Evolutionary conservation across 768 basidiomycete genomes (phyloP).

Genomic region (Leucocoprinus sp.): DNA sequence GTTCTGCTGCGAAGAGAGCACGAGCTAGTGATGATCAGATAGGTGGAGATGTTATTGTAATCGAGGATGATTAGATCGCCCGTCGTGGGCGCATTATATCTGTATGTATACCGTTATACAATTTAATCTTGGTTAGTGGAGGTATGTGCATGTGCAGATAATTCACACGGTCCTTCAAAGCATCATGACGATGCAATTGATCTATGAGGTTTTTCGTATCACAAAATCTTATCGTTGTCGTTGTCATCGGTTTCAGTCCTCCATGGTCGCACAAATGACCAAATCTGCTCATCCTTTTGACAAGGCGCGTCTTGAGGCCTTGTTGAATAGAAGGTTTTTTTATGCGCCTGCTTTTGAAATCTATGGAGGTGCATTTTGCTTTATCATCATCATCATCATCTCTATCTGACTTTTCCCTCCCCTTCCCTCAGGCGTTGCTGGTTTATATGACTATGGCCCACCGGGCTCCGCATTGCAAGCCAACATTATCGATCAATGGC

Average conservation of each 20-base stretch:
- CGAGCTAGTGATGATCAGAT: not conserved
- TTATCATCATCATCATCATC: not conserved
- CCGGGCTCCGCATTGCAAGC: conserved; percentile 93
- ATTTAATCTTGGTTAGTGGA: no score
- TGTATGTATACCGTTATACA: no score
- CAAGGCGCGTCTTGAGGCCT: conserved; percentile 74
- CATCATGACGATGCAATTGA: conserved; percentile 20
- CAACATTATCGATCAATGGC: conserved; percentile 95
- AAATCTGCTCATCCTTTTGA: conserved; percentile 84
- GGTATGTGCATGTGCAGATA: not conserved
- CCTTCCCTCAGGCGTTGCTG: conserved; percentile 72
- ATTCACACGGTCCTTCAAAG: conserved; percentile 9
- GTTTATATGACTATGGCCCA: conserved; percentile 96
- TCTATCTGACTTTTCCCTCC: conserved; percentile 8
- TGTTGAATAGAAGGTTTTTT: conserved; percentile 90
- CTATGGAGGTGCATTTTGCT: conserved; percentile 69
- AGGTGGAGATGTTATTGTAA: conserved; percentile 4
- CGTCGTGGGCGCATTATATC: no score
- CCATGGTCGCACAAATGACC: conserved; percentile 44
- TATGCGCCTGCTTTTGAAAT: conserved; percentile 98
- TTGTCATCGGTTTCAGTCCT: conserved; percentile 23
- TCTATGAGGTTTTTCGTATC: conserved; percentile 17
- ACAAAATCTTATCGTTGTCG: conserved; percentile 22
- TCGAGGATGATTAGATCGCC: conserved; percentile 14
- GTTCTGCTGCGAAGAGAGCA: conserved; percentile 5